Conservation (phyloP, 1,284 basidiomycete genomes). For the Exsudoporus floridanus region DNA sequence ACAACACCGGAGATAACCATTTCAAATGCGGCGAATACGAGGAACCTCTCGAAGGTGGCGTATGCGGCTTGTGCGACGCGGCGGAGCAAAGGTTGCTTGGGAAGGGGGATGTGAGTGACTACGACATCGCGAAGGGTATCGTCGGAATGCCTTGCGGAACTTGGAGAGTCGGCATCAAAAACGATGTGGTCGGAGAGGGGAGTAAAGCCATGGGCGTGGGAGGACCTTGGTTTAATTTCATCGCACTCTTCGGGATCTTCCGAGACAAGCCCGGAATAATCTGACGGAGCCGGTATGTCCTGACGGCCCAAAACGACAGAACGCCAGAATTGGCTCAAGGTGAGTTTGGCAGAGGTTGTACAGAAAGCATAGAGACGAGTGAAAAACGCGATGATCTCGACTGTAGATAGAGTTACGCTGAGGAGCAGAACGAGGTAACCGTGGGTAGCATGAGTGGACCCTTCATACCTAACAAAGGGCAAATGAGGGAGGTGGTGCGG, state of each 20-base stretch:
- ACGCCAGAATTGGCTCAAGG: slow-evolving; percentile 53
- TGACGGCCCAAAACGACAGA: slow-evolving; percentile 52
- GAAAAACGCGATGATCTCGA: slow-evolving; percentile 54
- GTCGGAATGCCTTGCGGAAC: slow-evolving; percentile 52
- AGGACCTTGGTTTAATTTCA: slow-evolving; percentile 28
- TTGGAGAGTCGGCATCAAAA: slow-evolving; percentile 47
- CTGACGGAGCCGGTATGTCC: slow-evolving; percentile 29
- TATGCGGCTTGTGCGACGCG: slow-evolving; percentile 49
- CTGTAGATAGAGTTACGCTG: slow-evolving; percentile 53
- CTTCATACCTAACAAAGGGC: slow-evolving; percentile 58
- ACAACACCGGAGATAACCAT: slow-evolving; percentile 69
- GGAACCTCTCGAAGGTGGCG: slow-evolving; percentile 55
- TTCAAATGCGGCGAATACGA: slow-evolving; percentile 70
- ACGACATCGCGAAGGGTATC: slow-evolving; percentile 58
- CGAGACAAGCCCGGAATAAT: slow-evolving; percentile 55
- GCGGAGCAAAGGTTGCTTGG: slow-evolving; percentile 35
- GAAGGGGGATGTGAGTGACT: slow-evolving; percentile 13
- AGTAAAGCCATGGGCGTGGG: slow-evolving; percentile 35
- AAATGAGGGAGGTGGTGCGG: slow-evolving; percentile 13
- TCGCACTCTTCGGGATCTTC: slow-evolving; percentile 58
- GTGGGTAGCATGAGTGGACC: slow-evolving; percentile 58
- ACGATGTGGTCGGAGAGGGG: slow-evolving; percentile 55
- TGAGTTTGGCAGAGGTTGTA: slow-evolving; percentile 44
- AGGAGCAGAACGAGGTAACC: slow-evolving; percentile 63
- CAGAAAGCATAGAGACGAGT: slow-evolving; percentile 51